Evolutionary conservation across 495 filamentous ascomycete species (phyloP), one percentile per base, ranked within the genome.

Genomic region (Talaromyces liani): DNA sequence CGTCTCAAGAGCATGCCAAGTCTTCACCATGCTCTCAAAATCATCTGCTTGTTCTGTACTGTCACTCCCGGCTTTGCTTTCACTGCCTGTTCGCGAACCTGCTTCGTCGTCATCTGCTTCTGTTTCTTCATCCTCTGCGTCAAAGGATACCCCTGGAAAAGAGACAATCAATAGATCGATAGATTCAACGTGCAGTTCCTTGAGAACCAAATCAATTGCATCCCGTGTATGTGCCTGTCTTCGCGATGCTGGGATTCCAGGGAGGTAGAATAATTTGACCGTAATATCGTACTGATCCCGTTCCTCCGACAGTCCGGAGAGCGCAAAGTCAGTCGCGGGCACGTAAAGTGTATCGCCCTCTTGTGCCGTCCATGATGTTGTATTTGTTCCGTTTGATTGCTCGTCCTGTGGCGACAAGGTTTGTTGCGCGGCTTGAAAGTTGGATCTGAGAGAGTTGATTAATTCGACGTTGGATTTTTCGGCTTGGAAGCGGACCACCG

Each of bases 141-240:
- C 92, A 65, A 98, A 97, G 14, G 90, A 87, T 70, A 99, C 88
- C 45, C 91, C 91, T 0, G 94, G 95, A 70, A 97, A 97, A 2
- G 91, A 95, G 16, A 93, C 86, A 66, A 98, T 94, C 51, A 98
- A 81, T 22, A 99, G 83, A 76, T 97, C 91, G 64, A 99, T 86
- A 54, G 84, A 84, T 3, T 82, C 72, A 31, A 91, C 85, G 58
- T 85, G 81, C 62, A 99, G 78, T 66, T 94, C 90, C 70, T 86
- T 88, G 66, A 88, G 79, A 25, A 97, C 92, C 6, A 93, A 73
- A 65, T 85, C 81, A 68, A 96, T 82, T 1, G 93, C 93, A 69
- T 94, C 88, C 45, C 80, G 72, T 16, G 88, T 89, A 73, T 95
- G 86, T 62, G 77, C 76, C 64, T 79, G 79, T 63, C 92, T 82